Base-by-base conservation (phyloP, 2,329 filamentous ascomycete genomes). In the Lachnellula cervina region DNA sequence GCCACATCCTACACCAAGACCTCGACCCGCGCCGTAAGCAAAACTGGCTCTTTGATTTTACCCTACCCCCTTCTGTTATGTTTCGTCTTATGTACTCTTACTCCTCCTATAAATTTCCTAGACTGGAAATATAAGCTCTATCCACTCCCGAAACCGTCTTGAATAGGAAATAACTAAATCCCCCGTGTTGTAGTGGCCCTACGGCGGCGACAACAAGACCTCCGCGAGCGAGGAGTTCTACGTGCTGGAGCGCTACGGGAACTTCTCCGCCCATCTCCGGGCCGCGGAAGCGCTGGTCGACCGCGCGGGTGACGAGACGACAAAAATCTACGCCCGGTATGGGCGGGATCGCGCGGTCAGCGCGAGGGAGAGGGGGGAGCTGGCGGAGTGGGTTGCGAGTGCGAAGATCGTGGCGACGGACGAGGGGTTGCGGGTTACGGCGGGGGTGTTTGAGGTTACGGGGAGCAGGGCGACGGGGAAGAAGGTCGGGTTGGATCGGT, bases 341-440 rank as follows among this genome's bases (percentile, higher is more conserved):
- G 64, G 69, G 0, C 59, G 65, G 0, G 70, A 75, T 7, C 72
- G 80, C 0, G 69, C 67, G 0, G 64, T 87, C 3, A 80, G 78
- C 0, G 74, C 77, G 0, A 69, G 75, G 7, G 72, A 79, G 53
- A 76, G 84, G 1, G 83, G 84, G 1, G 82, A 85, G 37, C 72
- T 81, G 1, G 83, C 83, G 0, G 83, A 87, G 52, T 81, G 78
- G 74, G 77, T 87, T 4, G 83, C 82, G 1, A 82, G 78, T 55
- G 74, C 79, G 44, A 87, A 87, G 69, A 78, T 87, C 0, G 79
- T 84, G 2, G 76, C 81, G 0, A 87, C 83, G 0, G 82, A 88
- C 57, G 80, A 78, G 0, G 77, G 76, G 0, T 68, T 87, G 16
- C 69, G 76, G 4, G 80, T 87, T 3, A 84, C 83, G 0, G 70